Evolutionary conservation across 2,329 filamentous ascomycete species (phyloP), one percentile per base, ranked within the genome.

Genomic region (Xylariaceae sp.): DNA sequence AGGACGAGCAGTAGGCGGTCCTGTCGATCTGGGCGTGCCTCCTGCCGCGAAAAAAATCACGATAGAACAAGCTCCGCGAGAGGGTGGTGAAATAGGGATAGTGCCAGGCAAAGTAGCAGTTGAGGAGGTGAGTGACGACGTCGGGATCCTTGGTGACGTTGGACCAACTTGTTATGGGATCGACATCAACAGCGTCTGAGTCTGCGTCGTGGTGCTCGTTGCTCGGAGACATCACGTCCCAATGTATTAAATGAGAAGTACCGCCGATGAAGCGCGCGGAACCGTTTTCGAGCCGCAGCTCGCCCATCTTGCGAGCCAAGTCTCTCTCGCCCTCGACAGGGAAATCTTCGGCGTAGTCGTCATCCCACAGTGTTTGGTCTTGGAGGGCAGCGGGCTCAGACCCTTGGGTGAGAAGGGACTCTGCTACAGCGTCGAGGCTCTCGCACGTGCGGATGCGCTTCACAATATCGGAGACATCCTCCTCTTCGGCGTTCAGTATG

Each of bases 91-190:
- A 98, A 68, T 93, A 97, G 16, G 90, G 85, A 66, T 97, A 97
- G 67, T 97, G 93, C 86, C 92, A 97, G 57, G 84, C 89, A 69
- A 97, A 97, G 68, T 98, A 98, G 88, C 97, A 91, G 60, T 91
- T 92, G 62, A 98, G 81, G 16, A 98, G 79, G 65, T 96, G 92
- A 14, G 83, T 79, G 56, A 96, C 82, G 37, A 95, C 74, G 43
- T 86, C 79, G 20, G 82, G 76, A 63, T 96, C 89, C 40, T 82
- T 75, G 2, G 89, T 95, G 37, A 95, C 89, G 14, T 76, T 80
- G 0, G 92, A 95, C 93, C 93, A 98, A 43, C 85, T 91, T 17
- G 81, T 83, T 43, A 93, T 75, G 4, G 89, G 83, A 50, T 92
- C 79, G 41, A 85, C 80, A 50, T 77, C 71, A 16, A 73, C 68